These are phyloP conservation scores for Ashbya aceris DNA, from an alignment of 1,139 yeast genomes.

Conservation along the genomic window DNA sequence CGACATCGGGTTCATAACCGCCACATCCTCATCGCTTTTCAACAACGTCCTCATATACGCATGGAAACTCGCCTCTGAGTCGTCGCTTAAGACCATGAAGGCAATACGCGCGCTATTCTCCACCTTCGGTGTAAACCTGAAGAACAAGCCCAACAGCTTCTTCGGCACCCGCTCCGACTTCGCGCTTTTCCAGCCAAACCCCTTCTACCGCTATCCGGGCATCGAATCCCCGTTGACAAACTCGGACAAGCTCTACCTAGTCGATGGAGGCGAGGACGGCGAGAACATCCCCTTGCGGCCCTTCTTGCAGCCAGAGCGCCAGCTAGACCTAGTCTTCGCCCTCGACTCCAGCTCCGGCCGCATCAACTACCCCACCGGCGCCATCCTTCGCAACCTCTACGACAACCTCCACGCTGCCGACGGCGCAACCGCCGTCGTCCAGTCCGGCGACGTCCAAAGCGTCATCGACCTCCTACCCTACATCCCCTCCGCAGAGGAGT, in stretches of 20 bases:
- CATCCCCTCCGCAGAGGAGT: constrained; percentile 27
- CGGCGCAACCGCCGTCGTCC: constrained; percentile 11
- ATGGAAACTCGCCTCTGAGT: constrained; percentile 36
- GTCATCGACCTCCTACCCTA: constrained; percentile 18
- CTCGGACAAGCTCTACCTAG: constrained; percentile 34
- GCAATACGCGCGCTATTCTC: constrained; percentile 40
- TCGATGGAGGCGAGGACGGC: constrained; percentile 61
- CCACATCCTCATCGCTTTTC: constrained; percentile 64
- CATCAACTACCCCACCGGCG: constrained; percentile 56
- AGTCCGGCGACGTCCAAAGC: constrained; percentile 11
- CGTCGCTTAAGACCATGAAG: constrained; percentile 33
- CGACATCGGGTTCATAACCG: constrained; percentile 64
- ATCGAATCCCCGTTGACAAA: constrained; percentile 18
- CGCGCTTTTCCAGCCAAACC: constrained; percentile 68
- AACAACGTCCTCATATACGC: constrained; percentile 44
- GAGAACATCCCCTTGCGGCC: constrained; percentile 59
- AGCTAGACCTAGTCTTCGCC: constrained; percentile 49
- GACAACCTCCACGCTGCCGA: constrained; percentile 21
- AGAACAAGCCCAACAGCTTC: background rate
- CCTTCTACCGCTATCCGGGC: constrained; percentile 41
- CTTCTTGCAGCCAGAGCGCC: constrained; percentile 42
- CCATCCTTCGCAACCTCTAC: constrained; percentile 35
- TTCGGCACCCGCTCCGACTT: constrained; percentile 43
- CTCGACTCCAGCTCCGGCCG: constrained; percentile 58
- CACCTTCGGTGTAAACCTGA: constrained; percentile 38